phyloP scores from a whole-genome alignment of 805 yeast species.

The Myxozyma lipomycoides region DNA sequence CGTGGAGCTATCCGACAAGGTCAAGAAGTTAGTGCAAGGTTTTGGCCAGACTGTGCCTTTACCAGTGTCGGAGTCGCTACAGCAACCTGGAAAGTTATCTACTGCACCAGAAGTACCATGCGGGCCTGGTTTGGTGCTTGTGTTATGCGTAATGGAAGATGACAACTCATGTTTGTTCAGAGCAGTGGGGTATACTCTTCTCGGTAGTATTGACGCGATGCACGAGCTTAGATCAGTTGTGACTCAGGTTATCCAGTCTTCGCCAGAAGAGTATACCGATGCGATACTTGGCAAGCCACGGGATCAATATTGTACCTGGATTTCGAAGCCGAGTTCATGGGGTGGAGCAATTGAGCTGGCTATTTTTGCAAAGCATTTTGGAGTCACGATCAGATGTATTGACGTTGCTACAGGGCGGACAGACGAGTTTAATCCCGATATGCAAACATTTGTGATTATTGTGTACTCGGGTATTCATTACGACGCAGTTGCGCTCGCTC shows the following conservation, averaged over 20 bases:
- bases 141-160: constrained; percentile 61
- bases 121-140: constrained; percentile 32
- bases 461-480: constrained; percentile 71
- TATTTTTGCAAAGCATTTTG: constrained; percentile 52
- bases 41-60: not conserved
- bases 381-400: constrained; percentile 52
- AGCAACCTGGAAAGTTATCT: not conserved
- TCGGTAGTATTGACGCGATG: constrained; percentile 45
- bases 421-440: constrained; percentile 52
- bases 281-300: constrained; percentile 54
- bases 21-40: not conserved
- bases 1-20: constrained; percentile 2
- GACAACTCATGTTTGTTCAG: constrained; percentile 77
- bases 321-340: constrained; percentile 58
- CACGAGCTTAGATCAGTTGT: constrained; percentile 52
- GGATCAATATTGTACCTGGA: constrained; percentile 58
- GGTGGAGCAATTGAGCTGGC: constrained; percentile 80
- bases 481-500: constrained; percentile 53
- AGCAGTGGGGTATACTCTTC: constrained; percentile 53
- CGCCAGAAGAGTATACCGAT: constrained; percentile 49
- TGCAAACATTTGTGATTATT: constrained; percentile 47
- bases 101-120: constrained; percentile 19
- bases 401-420: constrained; percentile 61
- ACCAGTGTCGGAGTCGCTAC: not conserved
- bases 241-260: constrained; percentile 43